Conservation (phyloP, 768 basidiomycete genomes). For the Myochromella boudieri region DNA sequence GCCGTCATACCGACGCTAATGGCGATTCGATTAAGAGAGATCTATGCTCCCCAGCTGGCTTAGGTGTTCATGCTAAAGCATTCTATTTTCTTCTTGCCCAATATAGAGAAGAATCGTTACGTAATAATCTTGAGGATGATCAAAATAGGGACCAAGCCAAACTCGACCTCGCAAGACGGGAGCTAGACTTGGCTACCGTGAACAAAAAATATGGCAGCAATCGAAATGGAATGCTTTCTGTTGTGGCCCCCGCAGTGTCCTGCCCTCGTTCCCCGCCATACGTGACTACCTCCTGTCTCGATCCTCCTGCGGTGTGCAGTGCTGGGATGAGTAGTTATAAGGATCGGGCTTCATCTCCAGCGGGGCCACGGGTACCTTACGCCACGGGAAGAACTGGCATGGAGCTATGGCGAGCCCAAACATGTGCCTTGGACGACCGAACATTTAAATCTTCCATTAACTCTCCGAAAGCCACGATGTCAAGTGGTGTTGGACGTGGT, state of each 20-base stretch:
- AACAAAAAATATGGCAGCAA: constrained; percentile 30
- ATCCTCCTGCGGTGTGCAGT: constrained; percentile 21
- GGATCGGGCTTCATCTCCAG: constrained; percentile 47
- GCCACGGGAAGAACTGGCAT: constrained; percentile 16
- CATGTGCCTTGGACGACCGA: constrained; percentile 6
- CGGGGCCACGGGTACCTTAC: constrained; percentile 45
- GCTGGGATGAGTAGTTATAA: constrained; percentile 14
- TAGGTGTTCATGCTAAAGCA: constrained; percentile 78
- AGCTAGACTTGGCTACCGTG: constrained; percentile 29
- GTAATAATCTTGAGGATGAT: constrained; percentile 46
- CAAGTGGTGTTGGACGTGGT: constrained; percentile 21
- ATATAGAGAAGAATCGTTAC: constrained; percentile 61
- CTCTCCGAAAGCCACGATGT: constrained; percentile 22
- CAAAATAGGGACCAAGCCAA: constrained; percentile 24
- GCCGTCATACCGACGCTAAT: constrained; percentile 59
- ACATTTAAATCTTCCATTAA: constrained; percentile 11
- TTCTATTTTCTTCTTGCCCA: constrained; percentile 83
- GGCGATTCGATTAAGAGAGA: constrained; percentile 60
- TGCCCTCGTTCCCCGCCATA: constrained; percentile 18
- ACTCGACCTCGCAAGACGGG: constrained; percentile 32
- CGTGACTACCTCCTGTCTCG: constrained; percentile 13
- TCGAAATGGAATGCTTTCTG: constrained; percentile 18
- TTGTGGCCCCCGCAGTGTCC: constrained; percentile 16
- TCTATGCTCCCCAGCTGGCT: constrained; percentile 66
- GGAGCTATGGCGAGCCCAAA: constrained; percentile 23